Base-by-base conservation (phyloP, 768 basidiomycete species). In the Mycena kentingensis region DNA sequence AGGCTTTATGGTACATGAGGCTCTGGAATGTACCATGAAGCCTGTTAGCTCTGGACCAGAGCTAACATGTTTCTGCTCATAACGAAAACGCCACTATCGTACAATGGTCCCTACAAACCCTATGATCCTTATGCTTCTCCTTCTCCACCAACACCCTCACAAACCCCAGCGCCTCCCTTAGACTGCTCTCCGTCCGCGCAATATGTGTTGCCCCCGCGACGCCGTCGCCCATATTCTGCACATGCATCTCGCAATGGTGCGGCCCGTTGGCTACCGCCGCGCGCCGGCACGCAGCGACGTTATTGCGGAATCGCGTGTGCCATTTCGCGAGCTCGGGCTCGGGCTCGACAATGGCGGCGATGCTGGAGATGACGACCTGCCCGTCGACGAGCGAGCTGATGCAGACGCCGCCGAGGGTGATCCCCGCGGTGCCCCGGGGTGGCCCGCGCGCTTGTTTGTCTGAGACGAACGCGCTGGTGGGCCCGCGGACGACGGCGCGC, bases 291-390 rank as follows among this genome's bases (percentile, higher is more conserved):
- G 13, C 6, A 16, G 39, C 26, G 10, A 43, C 41, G 18, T 51
- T 51, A 16, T 28, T 21, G 13, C 36, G n/a, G 41, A 51, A 51
- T 43, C 42, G 26, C 11, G 19, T 26, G 15, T 43, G 49, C 49
- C 36, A 51, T 28, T 39, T 28, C 36, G 42, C 15, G 18, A 51
- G 27, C 16, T 25, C 12, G 13, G 26, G 39, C 16, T 51, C 49
- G 15, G 31, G 5, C n/a, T 12, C 7, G 4, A 31, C 35, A n/a
- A 51, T 28, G 4, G 28, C 19, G 12, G 22, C 15, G n/a, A n/a
- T n/a, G n/a, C n/a, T n/a, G n/a, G n/a, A n/a, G n/a, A n/a, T n/a
- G 6, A 31, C 2, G 26, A 39, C 49, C 16, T 32, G 3, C 16
- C 36, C 49, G 49, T 43, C 24, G 7, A 11, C 19, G 5, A 31